Evolutionary conservation across 768 basidiomycete genomes (phyloP).

Genomic region (Psilocybe azurescens): DNA sequence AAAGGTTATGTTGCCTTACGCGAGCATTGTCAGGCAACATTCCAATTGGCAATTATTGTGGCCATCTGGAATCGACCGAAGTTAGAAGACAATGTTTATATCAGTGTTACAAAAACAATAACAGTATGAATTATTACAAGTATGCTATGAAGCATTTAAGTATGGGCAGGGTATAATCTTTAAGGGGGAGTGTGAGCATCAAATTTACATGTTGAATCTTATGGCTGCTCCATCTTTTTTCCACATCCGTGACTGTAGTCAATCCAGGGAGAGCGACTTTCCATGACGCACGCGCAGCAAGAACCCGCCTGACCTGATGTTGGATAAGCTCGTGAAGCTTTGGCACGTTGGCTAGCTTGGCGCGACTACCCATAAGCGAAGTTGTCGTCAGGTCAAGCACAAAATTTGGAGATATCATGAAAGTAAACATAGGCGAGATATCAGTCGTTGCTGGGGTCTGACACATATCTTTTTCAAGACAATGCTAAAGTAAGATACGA

Average conservation of each 20-base stretch:
- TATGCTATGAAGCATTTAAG: neutral
- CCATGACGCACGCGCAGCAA: constrained; percentile 67
- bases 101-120: neutral
- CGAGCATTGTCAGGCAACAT: neutral
- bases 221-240: neutral
- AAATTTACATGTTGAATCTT: neutral
- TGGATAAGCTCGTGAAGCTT: constrained; percentile 96
- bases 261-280: constrained; percentile 73
- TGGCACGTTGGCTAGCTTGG: constrained; percentile 97
- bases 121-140: constrained; percentile 4
- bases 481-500: neutral
- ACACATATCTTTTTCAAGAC: constrained; percentile 57
- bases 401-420: constrained; percentile 86
- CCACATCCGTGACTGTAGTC: constrained; percentile 36
- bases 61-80: neutral
- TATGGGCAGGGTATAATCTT: neutral
- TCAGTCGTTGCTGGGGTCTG: constrained; percentile 62
- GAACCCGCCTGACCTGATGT: constrained; percentile 74
- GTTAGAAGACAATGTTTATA: neutral
- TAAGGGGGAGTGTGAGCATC: neutral
- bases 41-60: neutral
- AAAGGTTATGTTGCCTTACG: no score
- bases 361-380: constrained; percentile 93
- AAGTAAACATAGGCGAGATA: constrained; percentile 62
- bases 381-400: constrained; percentile 85